Conservation (phyloP, 495 filamentous ascomycete species). For the Lophiotrema nucula region DNA sequence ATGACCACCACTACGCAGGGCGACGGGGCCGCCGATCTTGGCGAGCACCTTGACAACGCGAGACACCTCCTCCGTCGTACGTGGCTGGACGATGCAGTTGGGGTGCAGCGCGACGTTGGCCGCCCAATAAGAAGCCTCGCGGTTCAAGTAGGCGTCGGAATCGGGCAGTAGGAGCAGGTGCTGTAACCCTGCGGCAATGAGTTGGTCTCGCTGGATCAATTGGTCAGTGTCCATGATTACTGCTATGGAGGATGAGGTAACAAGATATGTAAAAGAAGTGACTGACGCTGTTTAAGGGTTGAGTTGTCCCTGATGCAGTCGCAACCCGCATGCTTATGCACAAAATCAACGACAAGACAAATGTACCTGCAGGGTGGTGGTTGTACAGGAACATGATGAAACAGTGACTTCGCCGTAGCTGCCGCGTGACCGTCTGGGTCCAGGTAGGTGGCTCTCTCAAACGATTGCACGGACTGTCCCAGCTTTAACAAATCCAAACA, state of each 20-base stretch:
- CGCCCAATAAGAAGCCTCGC: constrained; percentile 12
- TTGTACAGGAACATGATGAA: not conserved
- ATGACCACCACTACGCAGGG: constrained; percentile 53
- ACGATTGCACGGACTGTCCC: not conserved
- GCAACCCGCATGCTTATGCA: not conserved
- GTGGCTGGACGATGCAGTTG: constrained; percentile 13
- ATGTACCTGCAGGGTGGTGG: not conserved
- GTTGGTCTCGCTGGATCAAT: not conserved
- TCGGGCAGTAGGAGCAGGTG: not conserved
- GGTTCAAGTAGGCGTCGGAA: constrained; percentile 3
- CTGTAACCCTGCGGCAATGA: constrained; percentile 2
- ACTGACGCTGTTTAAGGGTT: not conserved
- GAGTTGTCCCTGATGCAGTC: not conserved
- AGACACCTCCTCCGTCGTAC: constrained; percentile 5
- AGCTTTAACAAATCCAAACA: not conserved
- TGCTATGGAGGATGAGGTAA: not conserved
- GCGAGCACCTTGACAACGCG: constrained; percentile 6
- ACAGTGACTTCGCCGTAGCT: not conserved
- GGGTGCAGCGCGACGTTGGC: constrained; percentile 4
- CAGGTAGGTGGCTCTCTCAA: not conserved
- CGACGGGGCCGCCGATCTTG: constrained; percentile 32
- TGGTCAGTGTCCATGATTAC: constrained; percentile 5
- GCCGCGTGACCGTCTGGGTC: too few relatives aligned
- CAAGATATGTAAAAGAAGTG: not conserved
- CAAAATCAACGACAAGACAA: not conserved